These are phyloP conservation scores for Ajuga reptans DNA, from an alignment of 305 asterid genomes.

Conservation along the genomic window DNA sequence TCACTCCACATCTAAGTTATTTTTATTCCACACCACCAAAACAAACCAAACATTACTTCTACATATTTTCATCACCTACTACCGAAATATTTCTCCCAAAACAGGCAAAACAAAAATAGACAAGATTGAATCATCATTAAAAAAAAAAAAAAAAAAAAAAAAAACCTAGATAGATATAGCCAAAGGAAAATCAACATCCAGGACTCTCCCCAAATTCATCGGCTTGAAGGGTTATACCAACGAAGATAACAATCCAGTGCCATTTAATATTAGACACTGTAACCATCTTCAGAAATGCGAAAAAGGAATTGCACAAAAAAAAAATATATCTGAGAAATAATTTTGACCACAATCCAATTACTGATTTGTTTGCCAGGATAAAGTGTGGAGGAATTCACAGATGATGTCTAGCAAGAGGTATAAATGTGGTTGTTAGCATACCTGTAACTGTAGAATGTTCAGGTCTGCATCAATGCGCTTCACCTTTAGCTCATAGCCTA, in stretches of 20 bases:
- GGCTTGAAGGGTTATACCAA: neutral
- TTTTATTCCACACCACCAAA: too few relatives aligned
- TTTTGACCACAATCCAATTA: neutral
- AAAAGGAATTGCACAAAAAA: too few relatives aligned
- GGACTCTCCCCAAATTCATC: neutral
- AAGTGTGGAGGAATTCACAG: neutral
- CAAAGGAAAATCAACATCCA: neutral
- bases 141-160: neutral
- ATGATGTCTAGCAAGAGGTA: conserved; percentile 3
- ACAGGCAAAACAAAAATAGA: too few relatives aligned
- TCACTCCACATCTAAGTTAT: too few relatives aligned
- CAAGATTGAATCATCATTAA: neutral
- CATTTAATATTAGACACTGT: neutral
- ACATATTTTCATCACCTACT: too few relatives aligned
- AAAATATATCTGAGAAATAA: neutral
- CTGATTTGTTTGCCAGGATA: neutral
- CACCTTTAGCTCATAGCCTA: conserved; percentile 45
- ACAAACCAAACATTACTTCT: too few relatives aligned
- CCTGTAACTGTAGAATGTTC: conserved; percentile 73
- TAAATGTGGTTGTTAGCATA: conserved; percentile 21
- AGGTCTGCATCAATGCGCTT: conserved; percentile 85
- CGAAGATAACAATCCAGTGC: neutral
- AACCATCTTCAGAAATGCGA: neutral
- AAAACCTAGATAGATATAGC: neutral
- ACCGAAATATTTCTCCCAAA: too few relatives aligned